Evolutionary conservation across 176 grass and related monocot species (phyloP).

Genomic region (Sorghum bicolor): DNA sequence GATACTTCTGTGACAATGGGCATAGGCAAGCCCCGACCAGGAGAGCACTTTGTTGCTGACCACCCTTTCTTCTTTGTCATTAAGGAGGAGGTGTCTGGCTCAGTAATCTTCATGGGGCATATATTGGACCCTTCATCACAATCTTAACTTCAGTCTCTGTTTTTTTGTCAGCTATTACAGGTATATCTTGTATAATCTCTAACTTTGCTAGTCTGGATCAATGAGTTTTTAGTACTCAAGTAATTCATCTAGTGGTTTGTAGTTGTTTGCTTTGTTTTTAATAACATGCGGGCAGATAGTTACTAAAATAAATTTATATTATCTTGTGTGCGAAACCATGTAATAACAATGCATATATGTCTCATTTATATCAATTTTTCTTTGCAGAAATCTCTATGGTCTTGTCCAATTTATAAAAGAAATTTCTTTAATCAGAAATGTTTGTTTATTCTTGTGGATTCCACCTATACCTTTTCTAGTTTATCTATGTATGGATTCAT

Average conservation of each 20-base stretch:
- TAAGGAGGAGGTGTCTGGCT: constrained; percentile 42
- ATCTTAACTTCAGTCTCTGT: not conserved
- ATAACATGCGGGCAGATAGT: not conserved
- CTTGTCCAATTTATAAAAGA: not conserved
- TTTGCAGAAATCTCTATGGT: not conserved
- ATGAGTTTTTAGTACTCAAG: not conserved
- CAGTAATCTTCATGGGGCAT: constrained; percentile 44
- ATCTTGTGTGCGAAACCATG: not conserved
- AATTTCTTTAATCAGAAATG: not conserved
- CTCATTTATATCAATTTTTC: not conserved
- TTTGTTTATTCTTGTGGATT: not conserved
- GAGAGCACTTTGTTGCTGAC: constrained; percentile 31
- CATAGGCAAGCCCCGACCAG: constrained; percentile 35
- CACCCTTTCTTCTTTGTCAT: constrained; percentile 54
- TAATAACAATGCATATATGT: not conserved
- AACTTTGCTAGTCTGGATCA: not conserved
- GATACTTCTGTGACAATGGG: constrained; percentile 20
- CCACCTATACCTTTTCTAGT: not conserved
- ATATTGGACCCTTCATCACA: constrained; percentile 37
- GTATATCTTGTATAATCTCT: constrained; percentile 2
- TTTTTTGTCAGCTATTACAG: not conserved
- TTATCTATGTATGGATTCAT: not conserved
- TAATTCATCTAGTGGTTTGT: not conserved
- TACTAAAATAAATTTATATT: not conserved
- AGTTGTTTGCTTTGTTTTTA: not conserved